Evolutionary conservation across 257 asterid genomes (phyloP).

Genomic region (Nemophila menziesii): DNA sequence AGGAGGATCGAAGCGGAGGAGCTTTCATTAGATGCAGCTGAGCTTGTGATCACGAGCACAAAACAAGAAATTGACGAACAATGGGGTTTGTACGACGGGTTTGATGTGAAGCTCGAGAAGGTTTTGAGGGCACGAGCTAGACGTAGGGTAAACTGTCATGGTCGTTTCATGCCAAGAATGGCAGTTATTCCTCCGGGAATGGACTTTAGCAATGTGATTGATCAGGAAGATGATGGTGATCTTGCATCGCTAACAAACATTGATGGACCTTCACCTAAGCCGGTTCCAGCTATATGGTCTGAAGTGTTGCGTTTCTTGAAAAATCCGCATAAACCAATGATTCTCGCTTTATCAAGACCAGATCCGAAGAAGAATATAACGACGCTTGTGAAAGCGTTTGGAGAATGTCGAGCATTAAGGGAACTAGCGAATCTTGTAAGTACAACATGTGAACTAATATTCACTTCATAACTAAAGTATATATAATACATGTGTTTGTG

Average conservation of each 20-base stretch:
- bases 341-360: slow-evolving; percentile 88
- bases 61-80: slow-evolving; percentile 75
- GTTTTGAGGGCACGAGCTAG: slow-evolving; percentile 62
- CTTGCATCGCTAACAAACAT: slow-evolving; percentile 31
- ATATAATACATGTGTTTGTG: too few species aligned
- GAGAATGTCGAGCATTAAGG: slow-evolving; percentile 65
- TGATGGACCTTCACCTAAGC: slow-evolving; percentile 56
- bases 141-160: slow-evolving; percentile 49
- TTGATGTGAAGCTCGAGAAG: slow-evolving; percentile 63
- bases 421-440: slow-evolving; percentile 76
- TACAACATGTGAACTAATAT: too few species aligned
- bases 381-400: slow-evolving; percentile 78
- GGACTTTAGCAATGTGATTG: slow-evolving; percentile 61
- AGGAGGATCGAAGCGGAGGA: slow-evolving; percentile 83
- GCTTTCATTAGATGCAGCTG: slow-evolving; percentile 61
- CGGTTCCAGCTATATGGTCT: slow-evolving; percentile 63
- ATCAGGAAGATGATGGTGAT: slow-evolving; percentile 54
- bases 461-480: too few species aligned
- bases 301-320: slow-evolving; percentile 81
- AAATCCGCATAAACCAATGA: slow-evolving; percentile 80
- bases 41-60: slow-evolving; percentile 65
- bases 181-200: slow-evolving; percentile 84
- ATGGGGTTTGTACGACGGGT: slow-evolving; percentile 75
- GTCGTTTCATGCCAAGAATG: slow-evolving; percentile 80
- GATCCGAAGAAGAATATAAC: slow-evolving; percentile 79